Evolutionary conservation across 306 rosid species (phyloP).

Genomic region (Rubus parviflorus): DNA sequence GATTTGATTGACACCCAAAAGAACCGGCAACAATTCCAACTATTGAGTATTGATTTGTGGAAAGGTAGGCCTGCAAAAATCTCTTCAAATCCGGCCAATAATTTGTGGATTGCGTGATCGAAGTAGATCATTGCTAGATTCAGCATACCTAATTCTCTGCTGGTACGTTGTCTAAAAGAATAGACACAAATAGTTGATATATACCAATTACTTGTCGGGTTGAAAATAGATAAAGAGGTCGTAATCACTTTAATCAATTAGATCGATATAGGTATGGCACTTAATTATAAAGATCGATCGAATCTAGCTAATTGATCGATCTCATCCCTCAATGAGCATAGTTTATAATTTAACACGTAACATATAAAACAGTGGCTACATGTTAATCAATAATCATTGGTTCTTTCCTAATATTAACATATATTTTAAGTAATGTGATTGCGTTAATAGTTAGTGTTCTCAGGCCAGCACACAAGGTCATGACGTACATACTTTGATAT

Average conservation of each 20-base stretch:
- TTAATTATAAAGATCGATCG: too few species aligned
- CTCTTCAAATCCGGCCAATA: neutral
- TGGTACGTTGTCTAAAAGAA: slow-evolving; percentile 24
- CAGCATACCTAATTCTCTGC: neutral
- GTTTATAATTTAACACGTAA: neutral
- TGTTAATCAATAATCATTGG: too few species aligned
- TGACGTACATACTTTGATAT: neutral
- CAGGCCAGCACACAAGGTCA: neutral
- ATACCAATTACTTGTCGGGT: neutral
- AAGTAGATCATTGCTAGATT: neutral
- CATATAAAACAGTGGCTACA: neutral
- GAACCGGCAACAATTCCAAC: neutral
- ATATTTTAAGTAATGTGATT: too few species aligned
- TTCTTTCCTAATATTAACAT: too few species aligned
- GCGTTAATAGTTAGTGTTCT: neutral
- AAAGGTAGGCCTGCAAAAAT: neutral
- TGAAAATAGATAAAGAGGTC: slow-evolving; percentile 1
- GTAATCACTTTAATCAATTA: neutral
- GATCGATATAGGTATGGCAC: neutral
- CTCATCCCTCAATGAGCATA: neutral
- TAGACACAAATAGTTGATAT: slow-evolving; percentile 8
- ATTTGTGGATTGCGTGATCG: neutral
- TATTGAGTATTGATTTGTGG: neutral
- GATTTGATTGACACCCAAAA: too few species aligned
- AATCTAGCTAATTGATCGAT: neutral